Conservation (phyloP, 495 filamentous ascomycete genomes). For the Neurospora sp. region DNA sequence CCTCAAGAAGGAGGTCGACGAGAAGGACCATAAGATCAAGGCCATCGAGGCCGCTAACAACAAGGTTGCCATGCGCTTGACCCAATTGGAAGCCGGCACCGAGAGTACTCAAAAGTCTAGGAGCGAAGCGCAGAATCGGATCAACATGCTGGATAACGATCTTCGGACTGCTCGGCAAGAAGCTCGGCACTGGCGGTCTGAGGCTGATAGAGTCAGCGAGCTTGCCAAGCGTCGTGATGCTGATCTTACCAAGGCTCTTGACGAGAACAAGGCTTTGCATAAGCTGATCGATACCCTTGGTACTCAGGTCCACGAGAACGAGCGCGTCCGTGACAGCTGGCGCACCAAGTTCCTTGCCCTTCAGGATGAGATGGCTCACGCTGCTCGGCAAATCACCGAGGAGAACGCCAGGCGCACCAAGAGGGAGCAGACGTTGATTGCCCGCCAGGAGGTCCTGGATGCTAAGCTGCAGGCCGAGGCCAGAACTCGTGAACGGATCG, state of each 20-base stretch:
- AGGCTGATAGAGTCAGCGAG: conserved; percentile 35
- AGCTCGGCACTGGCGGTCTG: conserved; percentile 37
- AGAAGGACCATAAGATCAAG: conserved; percentile 45
- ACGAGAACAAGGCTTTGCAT: conserved; percentile 44
- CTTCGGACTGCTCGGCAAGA: conserved; percentile 40
- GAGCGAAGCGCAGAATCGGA: conserved; percentile 47
- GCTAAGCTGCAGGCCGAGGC: conserved; percentile 69
- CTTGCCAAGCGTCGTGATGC: conserved; percentile 30
- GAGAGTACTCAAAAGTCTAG: conserved; percentile 55
- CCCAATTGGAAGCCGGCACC: conserved; percentile 52
- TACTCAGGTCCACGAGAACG: conserved; percentile 74
- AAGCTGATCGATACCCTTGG: conserved; percentile 58
- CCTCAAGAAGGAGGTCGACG: conserved; percentile 58
- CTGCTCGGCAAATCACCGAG: conserved; percentile 64
- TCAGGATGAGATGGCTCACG: conserved; percentile 72
- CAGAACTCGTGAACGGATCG: conserved; percentile 65
- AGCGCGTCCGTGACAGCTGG: conserved; percentile 66
- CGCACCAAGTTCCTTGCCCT: conserved; percentile 69
- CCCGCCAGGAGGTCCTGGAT: conserved; percentile 68
- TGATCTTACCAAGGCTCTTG: conserved; percentile 29
- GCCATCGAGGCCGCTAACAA: conserved; percentile 33
- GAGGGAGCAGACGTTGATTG: conserved; percentile 62
- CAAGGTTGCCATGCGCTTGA: conserved; percentile 48
- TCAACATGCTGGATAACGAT: conserved; percentile 38
- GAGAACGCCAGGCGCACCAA: conserved; percentile 68